These are phyloP conservation scores for Prunus fruticosa DNA, from an alignment of 306 rosid genomes.

Conservation along the genomic window DNA sequence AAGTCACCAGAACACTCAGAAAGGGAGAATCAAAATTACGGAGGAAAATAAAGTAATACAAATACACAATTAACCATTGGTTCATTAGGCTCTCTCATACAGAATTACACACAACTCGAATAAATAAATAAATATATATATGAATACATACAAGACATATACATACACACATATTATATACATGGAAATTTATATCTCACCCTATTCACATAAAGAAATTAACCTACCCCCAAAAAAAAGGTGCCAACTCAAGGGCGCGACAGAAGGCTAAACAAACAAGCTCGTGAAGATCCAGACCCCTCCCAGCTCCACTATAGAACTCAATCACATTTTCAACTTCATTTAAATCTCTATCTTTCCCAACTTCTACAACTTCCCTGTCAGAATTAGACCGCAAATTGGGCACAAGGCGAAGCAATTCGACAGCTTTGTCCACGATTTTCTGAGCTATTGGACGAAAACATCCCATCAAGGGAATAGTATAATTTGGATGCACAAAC, in stretches of 20 bases:
- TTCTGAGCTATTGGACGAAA: conserved; percentile 54
- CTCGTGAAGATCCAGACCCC: conserved; percentile 87
- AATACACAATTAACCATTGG: not conserved
- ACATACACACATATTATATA: not conserved
- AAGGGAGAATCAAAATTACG: not conserved
- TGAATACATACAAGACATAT: not conserved
- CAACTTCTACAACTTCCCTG: conserved; percentile 20
- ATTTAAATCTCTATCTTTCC: conserved; percentile 29
- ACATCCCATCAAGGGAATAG: conserved; percentile 69
- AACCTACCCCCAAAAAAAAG: conserved; percentile 64
- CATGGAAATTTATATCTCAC: not conserved
- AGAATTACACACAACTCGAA: not conserved
- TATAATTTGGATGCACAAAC: conserved; percentile 64
- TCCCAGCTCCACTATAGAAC: conserved; percentile 41
- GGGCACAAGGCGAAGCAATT: conserved; percentile 53
- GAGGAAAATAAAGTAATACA: not conserved
- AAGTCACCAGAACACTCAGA: not conserved
- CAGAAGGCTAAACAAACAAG: conserved; percentile 77
- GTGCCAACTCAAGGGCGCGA: conserved; percentile 67
- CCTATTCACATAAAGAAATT: not conserved
- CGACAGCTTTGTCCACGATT: conserved; percentile 54
- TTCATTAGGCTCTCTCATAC: not conserved
- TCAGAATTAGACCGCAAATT: conserved; percentile 53
- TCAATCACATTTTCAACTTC: conserved; percentile 50
- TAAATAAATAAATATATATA: not conserved